Evolutionary conservation across 495 filamentous ascomycete species (phyloP), one percentile per base, ranked within the genome.

Genomic region (Neurospora sp.): DNA sequence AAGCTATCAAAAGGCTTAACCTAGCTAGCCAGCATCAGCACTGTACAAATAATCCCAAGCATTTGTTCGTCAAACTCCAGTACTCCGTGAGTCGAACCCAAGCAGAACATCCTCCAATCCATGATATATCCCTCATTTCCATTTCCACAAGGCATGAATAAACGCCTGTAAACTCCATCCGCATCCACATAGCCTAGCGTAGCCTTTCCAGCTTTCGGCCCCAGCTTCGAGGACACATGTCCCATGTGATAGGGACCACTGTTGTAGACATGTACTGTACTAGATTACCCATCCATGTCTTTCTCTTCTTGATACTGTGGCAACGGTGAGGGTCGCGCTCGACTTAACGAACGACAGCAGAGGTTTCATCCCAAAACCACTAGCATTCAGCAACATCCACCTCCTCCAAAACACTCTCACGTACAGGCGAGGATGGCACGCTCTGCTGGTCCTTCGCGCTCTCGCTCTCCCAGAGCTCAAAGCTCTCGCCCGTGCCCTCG

Each of bases 381-480:
- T 38, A 69, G 68, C 45, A 72, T 68, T 35, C 37, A 27, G 27
- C 39, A 9, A 37, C 8, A 42, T 2, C 44, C 16, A 68, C 35
- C 17, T 72, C 70, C 12, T 65, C 75, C 8, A 72, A 48, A 0
- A 39, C 65, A 22, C 70, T n/a, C 20, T 70, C 27, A 5, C 76
- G 77, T 0, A 68, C 70, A 0, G 78, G 79, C 31, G 80, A 79
- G 3, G 78, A 41, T 1, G 76, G 74, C 8, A 73, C 74, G 40
- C 80, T 80, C 12, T 73, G 72, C 69, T 84, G 87, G 45, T 86
- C 88, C 70, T 86, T 87, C 22, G 87, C 84, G 75, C 86, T 89
- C 44, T 81, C 85, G 77, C 87, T 90, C 81, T 91, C 89, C 89
- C 88, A 91, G 37, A 92, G 83, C 79, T 90, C 87, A 77, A 88